Evolutionary conservation across 2,329 filamentous ascomycete genomes (phyloP).

Genomic region (Aspergillus quadrilineatus): DNA sequence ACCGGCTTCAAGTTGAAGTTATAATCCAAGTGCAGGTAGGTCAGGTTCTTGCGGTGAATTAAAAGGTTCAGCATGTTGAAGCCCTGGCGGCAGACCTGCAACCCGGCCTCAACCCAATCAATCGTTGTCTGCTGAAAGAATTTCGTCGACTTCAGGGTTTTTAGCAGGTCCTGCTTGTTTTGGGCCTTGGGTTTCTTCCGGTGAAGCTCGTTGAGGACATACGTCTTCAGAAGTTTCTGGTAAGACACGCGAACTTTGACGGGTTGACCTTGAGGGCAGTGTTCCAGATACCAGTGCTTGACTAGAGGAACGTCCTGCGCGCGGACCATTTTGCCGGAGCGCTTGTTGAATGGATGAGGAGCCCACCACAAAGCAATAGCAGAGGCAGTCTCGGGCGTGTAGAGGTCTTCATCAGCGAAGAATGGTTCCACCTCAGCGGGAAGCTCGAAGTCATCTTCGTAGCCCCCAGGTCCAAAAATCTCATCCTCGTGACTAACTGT

Average conservation of each 20-base stretch:
- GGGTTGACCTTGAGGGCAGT: constrained; percentile 84
- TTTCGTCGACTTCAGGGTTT: constrained; percentile 90
- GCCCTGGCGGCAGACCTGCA: constrained; percentile 95
- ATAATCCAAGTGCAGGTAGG: constrained; percentile 97
- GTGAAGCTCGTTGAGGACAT: constrained; percentile 92
- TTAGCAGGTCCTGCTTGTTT: constrained; percentile 88
- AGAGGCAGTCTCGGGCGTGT: constrained; percentile 82
- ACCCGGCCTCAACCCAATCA: constrained; percentile 97
- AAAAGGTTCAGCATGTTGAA: constrained; percentile 99
- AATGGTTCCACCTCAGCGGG: constrained; percentile 82
- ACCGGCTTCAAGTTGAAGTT: constrained; percentile 99
- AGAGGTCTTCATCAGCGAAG: constrained; percentile 82
- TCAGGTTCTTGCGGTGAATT: constrained; percentile 97
- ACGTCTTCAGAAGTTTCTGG: constrained; percentile 95
- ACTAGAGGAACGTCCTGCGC: constrained; percentile 95
- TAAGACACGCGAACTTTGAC: constrained; percentile 98
- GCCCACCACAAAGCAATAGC: constrained; percentile 98
- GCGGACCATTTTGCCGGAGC: constrained; percentile 92
- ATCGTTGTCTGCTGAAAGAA: constrained; percentile 99
- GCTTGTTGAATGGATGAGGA: constrained; percentile 89
- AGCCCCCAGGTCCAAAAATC: constrained; percentile 78
- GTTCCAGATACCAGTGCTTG: constrained; percentile 98
- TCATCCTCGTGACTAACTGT: constrained; percentile 89
- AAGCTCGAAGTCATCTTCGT: constrained; percentile 80
- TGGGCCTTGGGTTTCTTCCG: constrained; percentile 94